Conservation (phyloP, 257 asterid genomes). For the Linderniella brevidens region DNA sequence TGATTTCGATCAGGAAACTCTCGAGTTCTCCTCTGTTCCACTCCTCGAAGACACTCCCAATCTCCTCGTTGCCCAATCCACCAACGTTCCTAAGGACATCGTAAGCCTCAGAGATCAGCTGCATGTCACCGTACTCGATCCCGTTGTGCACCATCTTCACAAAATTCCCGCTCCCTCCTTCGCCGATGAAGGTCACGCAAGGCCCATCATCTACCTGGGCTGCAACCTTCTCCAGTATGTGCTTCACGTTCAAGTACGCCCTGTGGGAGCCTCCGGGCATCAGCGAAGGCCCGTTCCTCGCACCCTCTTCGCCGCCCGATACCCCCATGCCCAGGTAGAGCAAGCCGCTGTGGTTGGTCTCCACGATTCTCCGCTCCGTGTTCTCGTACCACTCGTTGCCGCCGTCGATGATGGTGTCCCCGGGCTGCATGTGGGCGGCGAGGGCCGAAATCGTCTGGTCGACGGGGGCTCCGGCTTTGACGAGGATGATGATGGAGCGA, state of each 20-base stretch:
- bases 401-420: slow-evolving; percentile 80
- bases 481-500: slow-evolving; percentile 68
- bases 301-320: slow-evolving; percentile 94
- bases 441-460: slow-evolving; percentile 78
- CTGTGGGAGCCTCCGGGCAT: slow-evolving; percentile 86
- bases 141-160: slow-evolving; percentile 93
- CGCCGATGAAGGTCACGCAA: slow-evolving; percentile 76
- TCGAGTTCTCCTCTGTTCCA: slow-evolving; percentile 85
- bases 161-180: slow-evolving; percentile 84
- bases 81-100: slow-evolving; percentile 72
- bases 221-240: slow-evolving; percentile 56
- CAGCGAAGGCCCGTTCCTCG: slow-evolving; percentile 63
- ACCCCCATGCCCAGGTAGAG: slow-evolving; percentile 89
- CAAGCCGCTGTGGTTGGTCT: slow-evolving; percentile 33
- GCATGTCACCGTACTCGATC: slow-evolving; percentile 93
- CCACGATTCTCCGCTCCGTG: slow-evolving; percentile 57
- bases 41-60: slow-evolving; percentile 54
- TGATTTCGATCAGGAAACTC: slow-evolving; percentile 77
- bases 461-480: slow-evolving; percentile 89
- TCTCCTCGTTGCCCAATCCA: slow-evolving; percentile 42
- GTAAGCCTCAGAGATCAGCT: slow-evolving; percentile 73
- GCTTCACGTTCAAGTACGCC: slow-evolving; percentile 49
- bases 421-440: slow-evolving; percentile 70
- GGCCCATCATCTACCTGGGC: slow-evolving; percentile 97
- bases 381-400: slow-evolving; percentile 97